phyloP scores from a whole-genome alignment of 2,329 filamentous ascomycete species.

The Sporothrix pseudoabietina region DNA sequence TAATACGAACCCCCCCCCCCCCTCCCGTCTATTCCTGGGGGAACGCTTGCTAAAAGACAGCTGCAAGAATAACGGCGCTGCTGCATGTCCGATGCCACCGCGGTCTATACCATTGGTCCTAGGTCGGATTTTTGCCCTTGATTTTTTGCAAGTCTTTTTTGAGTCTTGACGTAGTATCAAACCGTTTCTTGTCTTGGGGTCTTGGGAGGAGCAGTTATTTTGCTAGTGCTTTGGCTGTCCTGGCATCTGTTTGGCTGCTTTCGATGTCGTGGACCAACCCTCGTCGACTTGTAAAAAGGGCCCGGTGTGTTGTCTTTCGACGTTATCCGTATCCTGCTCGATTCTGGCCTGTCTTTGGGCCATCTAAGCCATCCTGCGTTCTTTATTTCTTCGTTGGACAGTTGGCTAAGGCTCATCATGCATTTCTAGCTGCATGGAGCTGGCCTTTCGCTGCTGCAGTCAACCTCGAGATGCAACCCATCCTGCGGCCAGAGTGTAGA shows the following conservation, averaged over 20 bases:
- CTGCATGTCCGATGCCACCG: slow-evolving; percentile 17
- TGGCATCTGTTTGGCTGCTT: neutral
- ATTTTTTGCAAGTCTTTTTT: neutral
- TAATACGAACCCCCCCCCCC: neutral
- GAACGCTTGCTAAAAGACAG: neutral
- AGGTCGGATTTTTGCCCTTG: neutral
- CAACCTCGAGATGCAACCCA: neutral
- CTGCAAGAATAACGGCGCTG: neutral
- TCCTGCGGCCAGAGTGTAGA: slow-evolving; percentile 6
- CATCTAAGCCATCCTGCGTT: neutral
- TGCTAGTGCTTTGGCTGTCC: neutral
- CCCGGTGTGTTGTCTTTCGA: slow-evolving; percentile 5
- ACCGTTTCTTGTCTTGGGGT: neutral
- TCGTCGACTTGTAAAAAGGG: slow-evolving; percentile 4
- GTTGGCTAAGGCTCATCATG: slow-evolving; percentile 10
- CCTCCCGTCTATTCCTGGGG: neutral
- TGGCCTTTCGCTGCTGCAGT: neutral
- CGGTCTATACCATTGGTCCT: neutral
- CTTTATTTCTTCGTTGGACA: neutral
- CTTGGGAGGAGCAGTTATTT: neutral
- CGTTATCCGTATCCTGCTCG: neutral
- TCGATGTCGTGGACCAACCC: neutral
- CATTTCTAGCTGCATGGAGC: slow-evolving; percentile 20
- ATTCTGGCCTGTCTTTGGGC: slow-evolving; percentile 6
- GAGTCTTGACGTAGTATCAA: neutral